These are phyloP conservation scores for Penicillium hordei DNA, from an alignment of 2,329 filamentous ascomycete genomes.

Conservation along the genomic window DNA sequence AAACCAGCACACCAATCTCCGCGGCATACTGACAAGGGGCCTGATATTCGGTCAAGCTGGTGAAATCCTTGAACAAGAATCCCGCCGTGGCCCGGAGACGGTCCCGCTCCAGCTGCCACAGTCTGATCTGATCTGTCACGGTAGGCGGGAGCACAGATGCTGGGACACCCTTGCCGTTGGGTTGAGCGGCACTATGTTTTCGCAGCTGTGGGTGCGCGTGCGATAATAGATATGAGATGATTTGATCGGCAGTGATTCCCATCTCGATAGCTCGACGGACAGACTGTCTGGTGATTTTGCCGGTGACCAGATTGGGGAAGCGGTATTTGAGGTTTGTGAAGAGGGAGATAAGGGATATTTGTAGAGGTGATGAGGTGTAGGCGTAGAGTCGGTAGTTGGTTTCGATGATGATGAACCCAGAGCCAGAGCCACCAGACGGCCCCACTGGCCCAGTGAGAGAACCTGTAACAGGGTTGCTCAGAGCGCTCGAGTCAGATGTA, in stretches of 20 bases:
- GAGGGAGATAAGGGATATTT: conserved; percentile 89
- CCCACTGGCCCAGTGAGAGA: conserved; percentile 50
- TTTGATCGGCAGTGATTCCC: conserved; percentile 93
- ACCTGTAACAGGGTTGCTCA: conserved; percentile 70
- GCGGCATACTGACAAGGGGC: conserved; percentile 65
- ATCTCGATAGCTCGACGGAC: conserved; percentile 82
- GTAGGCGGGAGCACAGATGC: conserved; percentile 82
- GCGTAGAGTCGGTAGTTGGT: conserved; percentile 98
- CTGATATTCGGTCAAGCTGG: conserved; percentile 63
- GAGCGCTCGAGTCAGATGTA: conserved; percentile 70
- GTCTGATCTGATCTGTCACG: conserved; percentile 92
- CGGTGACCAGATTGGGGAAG: conserved; percentile 91
- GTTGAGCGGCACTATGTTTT: conserved; percentile 52
- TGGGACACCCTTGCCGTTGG: conserved; percentile 39
- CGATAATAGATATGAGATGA: conserved; percentile 86
- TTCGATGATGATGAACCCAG: conserved; percentile 89
- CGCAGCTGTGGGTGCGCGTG: conserved; percentile 96
- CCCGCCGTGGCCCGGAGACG: conserved; percentile 81
- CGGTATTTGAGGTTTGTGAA: conserved; percentile 86
- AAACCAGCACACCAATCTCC: conserved; percentile 84
- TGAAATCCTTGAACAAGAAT: conserved; percentile 88
- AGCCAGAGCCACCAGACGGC: conserved; percentile 33
- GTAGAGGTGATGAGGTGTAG: conserved; percentile 89
- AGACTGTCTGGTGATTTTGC: conserved; percentile 83
- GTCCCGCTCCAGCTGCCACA: conserved; percentile 98